Conservation (phyloP, 345 rosid genomes). For the Eucalyptus cloeziana region DNA sequence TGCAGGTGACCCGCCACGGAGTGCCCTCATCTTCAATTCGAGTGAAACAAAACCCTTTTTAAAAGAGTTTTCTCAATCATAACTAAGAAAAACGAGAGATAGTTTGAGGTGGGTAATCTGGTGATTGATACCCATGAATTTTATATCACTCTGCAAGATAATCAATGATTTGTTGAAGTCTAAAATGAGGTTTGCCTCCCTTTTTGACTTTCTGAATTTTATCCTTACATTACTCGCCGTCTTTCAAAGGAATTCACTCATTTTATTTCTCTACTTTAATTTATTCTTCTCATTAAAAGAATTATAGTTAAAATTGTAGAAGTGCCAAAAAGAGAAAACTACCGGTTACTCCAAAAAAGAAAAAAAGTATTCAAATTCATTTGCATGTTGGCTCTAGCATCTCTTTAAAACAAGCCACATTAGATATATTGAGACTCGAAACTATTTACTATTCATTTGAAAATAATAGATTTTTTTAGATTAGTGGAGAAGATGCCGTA, state of each 20-base stretch:
- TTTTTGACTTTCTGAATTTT: neutral
- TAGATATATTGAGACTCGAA: neutral
- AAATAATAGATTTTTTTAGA: neutral
- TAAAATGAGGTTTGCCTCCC: neutral
- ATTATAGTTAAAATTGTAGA: neutral
- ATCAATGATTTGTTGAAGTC: neutral
- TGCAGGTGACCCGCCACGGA: too few relatives aligned
- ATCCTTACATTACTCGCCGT: accelerated
- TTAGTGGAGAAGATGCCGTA: neutral
- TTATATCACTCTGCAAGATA: neutral
- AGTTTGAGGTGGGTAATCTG: neutral
- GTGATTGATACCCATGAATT: neutral
- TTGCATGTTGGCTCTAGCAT: neutral
- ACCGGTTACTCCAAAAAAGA: neutral
- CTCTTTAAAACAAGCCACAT: neutral
- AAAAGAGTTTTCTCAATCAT: neutral
- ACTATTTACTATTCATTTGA: neutral
- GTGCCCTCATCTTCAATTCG: neutral
- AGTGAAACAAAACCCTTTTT: neutral
- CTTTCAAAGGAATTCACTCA: neutral
- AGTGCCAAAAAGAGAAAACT: neutral
- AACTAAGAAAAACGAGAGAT: neutral
- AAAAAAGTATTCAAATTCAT: neutral
- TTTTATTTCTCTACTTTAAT: neutral
- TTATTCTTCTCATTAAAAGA: neutral